Evolutionary conservation across 2,329 filamentous ascomycete species (phyloP).

Genomic region (Ascochyta fabae): DNA sequence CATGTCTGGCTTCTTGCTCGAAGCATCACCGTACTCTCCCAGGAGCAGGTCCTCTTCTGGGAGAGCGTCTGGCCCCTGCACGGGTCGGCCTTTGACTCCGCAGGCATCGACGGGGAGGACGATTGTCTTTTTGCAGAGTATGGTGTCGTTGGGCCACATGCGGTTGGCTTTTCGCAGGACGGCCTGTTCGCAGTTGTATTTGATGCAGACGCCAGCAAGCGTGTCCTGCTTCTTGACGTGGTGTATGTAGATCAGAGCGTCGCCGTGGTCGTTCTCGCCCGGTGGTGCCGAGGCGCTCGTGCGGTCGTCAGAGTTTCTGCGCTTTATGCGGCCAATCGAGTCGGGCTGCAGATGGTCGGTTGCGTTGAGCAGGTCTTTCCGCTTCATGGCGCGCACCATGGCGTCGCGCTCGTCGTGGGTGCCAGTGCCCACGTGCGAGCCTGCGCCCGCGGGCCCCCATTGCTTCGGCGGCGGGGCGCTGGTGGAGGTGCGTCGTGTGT

Average conservation of each 20-base stretch:
- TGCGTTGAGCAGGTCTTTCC: slow-evolving; percentile 56
- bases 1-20: slow-evolving; percentile 27
- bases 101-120: slow-evolving; percentile 90
- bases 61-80: slow-evolving; percentile 45
- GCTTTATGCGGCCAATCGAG: slow-evolving; percentile 62
- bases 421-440: slow-evolving; percentile 52
- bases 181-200: slow-evolving; percentile 85
- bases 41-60: slow-evolving; percentile 50
- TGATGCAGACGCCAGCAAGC: slow-evolving; percentile 87
- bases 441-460: slow-evolving; percentile 55
- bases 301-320: slow-evolving; percentile 71
- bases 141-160: slow-evolving; percentile 91
- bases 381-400: slow-evolving; percentile 57
- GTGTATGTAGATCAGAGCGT: slow-evolving; percentile 90
- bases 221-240: slow-evolving; percentile 83
- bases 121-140: slow-evolving; percentile 82
- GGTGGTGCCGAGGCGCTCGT: slow-evolving; percentile 56
- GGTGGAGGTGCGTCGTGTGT: slow-evolving; percentile 41
- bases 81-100: slow-evolving; percentile 74
- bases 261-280: slow-evolving; percentile 67
- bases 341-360: slow-evolving; percentile 51
- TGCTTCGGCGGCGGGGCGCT: slow-evolving; percentile 51
- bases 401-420: slow-evolving; percentile 55
- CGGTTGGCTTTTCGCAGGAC: slow-evolving; percentile 86
- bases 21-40: slow-evolving; percentile 36